These are phyloP conservation scores for Coemansia sp. DNA, from an alignment of 192 early-diverging fungal species.

Conservation along the genomic window DNA sequence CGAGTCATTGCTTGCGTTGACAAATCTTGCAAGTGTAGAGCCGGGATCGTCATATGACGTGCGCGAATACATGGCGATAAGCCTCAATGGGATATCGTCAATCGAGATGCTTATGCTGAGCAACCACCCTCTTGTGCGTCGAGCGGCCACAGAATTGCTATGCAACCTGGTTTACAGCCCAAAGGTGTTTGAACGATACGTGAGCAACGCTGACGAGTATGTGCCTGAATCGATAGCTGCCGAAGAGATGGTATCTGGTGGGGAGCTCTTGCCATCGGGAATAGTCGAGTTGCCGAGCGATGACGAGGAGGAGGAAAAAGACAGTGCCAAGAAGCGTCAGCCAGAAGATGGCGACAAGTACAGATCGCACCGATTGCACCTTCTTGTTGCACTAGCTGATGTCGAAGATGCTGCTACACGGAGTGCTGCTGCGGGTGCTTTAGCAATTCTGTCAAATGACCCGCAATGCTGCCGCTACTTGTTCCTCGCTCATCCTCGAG, in stretches of 20 bases:
- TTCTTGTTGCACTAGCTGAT: slow-evolving; percentile 84
- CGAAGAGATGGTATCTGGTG: background rate
- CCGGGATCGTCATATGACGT: slow-evolving; percentile 60
- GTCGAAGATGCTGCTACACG: slow-evolving; percentile 82
- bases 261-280: slow-evolving; percentile 13
- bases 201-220: slow-evolving; percentile 30
- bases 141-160: slow-evolving; percentile 86
- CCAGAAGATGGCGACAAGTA: slow-evolving; percentile 25
- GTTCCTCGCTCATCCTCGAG: slow-evolving; percentile 38
- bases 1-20: slow-evolving; percentile 90
- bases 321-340: slow-evolving; percentile 1
- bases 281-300: slow-evolving; percentile 41
- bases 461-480: slow-evolving; percentile 40
- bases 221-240: background rate
- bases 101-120: slow-evolving; percentile 81
- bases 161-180: slow-evolving; percentile 92
- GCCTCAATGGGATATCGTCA: slow-evolving; percentile 62
- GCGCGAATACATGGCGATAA: slow-evolving; percentile 58
- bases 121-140: slow-evolving; percentile 73
- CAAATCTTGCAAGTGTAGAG: slow-evolving; percentile 78
- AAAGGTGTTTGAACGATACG: slow-evolving; percentile 78
- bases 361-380: slow-evolving; percentile 61
- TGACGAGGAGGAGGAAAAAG: too few species aligned
- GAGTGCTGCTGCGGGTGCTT: slow-evolving; percentile 79
- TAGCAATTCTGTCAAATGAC: slow-evolving; percentile 75